A percentile compares a stretch with the other conserved stretches of the same genome.
phyloP scores from a whole-genome alignment of 202 grass and related monocot genomes.

The Saccharum hybrid region DNA sequence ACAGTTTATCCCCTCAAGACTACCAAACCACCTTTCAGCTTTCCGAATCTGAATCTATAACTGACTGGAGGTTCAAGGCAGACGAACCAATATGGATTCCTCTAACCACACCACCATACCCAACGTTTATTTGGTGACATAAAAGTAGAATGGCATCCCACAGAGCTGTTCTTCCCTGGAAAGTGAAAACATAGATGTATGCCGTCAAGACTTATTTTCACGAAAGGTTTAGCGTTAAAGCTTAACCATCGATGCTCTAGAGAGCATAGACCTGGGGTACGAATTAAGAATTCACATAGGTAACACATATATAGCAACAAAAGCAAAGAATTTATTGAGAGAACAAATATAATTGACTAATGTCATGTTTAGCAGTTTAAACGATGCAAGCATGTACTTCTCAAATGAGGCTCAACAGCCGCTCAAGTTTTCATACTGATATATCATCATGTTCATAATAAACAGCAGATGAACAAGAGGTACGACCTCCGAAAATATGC shows the following conservation, averaged over 20 bases:
- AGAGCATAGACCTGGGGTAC: background rate
- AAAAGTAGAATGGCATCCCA: constrained; percentile 98
- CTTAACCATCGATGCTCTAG: background rate
- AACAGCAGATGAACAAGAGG: background rate
- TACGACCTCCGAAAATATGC: background rate
- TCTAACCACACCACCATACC: constrained; percentile 79
- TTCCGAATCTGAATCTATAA: constrained; percentile 72
- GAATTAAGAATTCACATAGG: background rate
- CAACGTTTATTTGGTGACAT: constrained; percentile 81
- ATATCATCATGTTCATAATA: constrained; percentile 23
- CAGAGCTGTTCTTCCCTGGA: constrained; percentile 89
- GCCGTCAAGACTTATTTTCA: constrained; percentile 9
- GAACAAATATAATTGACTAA: background rate
- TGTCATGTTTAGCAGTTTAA: constrained; percentile 16
- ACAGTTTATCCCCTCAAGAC: background rate
- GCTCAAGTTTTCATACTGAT: constrained; percentile 14
- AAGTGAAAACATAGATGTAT: constrained; percentile 28
- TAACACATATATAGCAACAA: constrained; percentile 15
- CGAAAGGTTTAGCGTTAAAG: background rate
- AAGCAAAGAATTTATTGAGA: constrained; percentile 8
- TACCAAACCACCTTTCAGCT: constrained; percentile 47
- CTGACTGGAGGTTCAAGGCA: constrained; percentile 74
- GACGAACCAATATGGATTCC: constrained; percentile 88
- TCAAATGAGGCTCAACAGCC: background rate
- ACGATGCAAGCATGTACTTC: constrained; percentile 1